A percentile compares a stretch with the other conserved stretches of the same genome.
phyloP scores from a whole-genome alignment of 1,284 basidiomycete species.

The Cutaneotrichosporon mucoides region DNA sequence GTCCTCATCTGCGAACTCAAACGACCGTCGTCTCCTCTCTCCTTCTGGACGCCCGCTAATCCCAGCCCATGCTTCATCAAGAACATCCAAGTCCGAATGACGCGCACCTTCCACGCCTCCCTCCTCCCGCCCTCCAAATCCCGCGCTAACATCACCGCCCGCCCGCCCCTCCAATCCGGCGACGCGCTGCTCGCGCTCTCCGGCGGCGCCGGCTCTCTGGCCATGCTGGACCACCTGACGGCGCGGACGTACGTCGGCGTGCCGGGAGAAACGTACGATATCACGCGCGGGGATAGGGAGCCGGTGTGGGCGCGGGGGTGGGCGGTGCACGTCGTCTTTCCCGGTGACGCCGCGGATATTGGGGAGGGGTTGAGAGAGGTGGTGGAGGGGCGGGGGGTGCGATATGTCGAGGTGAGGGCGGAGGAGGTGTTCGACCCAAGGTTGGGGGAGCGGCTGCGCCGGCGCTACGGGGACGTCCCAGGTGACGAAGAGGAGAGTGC shows the following conservation, averaged over 20 bases:
- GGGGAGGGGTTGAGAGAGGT: constrained; percentile 21
- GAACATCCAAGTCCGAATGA: constrained; percentile 25
- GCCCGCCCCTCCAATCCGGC: constrained; percentile 27
- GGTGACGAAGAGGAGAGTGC: constrained; percentile 5
- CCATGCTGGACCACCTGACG: constrained; percentile 36
- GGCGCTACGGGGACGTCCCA: too few relatives aligned
- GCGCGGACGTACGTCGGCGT: constrained; percentile 28
- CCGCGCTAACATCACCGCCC: neutral
- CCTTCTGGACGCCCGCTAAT: too few relatives aligned
- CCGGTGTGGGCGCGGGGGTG: constrained; percentile 37
- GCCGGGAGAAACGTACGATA: constrained; percentile 21
- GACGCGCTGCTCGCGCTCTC: constrained; percentile 35
- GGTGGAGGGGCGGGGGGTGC: constrained; percentile 22
- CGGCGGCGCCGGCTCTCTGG: constrained; percentile 42
- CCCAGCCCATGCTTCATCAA: constrained; percentile 33
- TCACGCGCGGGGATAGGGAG: constrained; percentile 32
- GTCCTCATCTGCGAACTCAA: too few relatives aligned
- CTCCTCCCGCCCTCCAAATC: constrained; percentile 9
- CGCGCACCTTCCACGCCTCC: constrained; percentile 29
- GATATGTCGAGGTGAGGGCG: constrained; percentile 31
- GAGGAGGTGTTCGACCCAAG: constrained; percentile 42
- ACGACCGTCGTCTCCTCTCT: too few relatives aligned
- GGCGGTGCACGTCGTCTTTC: constrained; percentile 46
- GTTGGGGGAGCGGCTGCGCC: constrained; percentile 1
- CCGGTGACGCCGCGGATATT: constrained; percentile 12